These are phyloP conservation scores for Xerocomus potaroensis DNA, from an alignment of 768 basidiomycete species.

Conservation along the genomic window DNA sequence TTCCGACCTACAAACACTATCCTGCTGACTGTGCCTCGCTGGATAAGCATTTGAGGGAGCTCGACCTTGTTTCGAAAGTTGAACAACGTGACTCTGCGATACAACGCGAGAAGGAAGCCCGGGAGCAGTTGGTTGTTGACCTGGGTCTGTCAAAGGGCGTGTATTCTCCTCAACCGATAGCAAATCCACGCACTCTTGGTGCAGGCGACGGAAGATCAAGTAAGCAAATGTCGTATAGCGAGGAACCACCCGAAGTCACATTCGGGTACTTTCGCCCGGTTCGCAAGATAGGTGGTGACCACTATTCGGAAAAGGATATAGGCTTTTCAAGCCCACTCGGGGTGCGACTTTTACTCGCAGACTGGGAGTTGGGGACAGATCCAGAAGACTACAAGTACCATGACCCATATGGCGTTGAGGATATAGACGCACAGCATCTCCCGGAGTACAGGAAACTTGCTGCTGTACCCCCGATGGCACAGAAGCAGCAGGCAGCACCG, in stretches of 20 bases:
- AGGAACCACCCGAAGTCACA: slow-evolving; percentile 51
- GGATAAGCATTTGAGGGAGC: slow-evolving; percentile 37
- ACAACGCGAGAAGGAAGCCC: slow-evolving; percentile 49
- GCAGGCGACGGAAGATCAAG: slow-evolving; percentile 7
- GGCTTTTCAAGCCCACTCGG: slow-evolving; percentile 42
- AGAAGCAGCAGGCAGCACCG: slow-evolving; percentile 19
- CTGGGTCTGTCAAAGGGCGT: slow-evolving; percentile 55
- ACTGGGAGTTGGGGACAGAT: slow-evolving; percentile 60
- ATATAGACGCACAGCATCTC: slow-evolving; percentile 15
- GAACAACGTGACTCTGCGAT: slow-evolving; percentile 38
- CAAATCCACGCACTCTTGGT: slow-evolving; percentile 14
- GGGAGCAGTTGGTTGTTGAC: slow-evolving; percentile 61
- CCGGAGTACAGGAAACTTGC: slow-evolving; percentile 12
- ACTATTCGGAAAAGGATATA: slow-evolving; percentile 23
- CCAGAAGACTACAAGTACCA: slow-evolving; percentile 47
- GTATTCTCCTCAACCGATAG: slow-evolving; percentile 45
- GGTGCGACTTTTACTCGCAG: slow-evolving; percentile 58
- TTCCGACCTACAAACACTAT: slow-evolving; percentile 38
- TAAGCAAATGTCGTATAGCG: slow-evolving; percentile 43
- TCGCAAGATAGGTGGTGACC: slow-evolving; percentile 25
- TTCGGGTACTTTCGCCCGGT: slow-evolving; percentile 63
- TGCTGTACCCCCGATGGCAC: slow-evolving; percentile 4
- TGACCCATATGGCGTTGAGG: slow-evolving; percentile 48
- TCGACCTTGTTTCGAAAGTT: slow-evolving; percentile 39
- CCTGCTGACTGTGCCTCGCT: slow-evolving; percentile 33